A percentile compares a stretch with the other conserved stretches of the same genome.
Evolutionary conservation across 2,329 filamentous ascomycete genomes (phyloP).

Genomic region (Diaporthe ampelina): DNA sequence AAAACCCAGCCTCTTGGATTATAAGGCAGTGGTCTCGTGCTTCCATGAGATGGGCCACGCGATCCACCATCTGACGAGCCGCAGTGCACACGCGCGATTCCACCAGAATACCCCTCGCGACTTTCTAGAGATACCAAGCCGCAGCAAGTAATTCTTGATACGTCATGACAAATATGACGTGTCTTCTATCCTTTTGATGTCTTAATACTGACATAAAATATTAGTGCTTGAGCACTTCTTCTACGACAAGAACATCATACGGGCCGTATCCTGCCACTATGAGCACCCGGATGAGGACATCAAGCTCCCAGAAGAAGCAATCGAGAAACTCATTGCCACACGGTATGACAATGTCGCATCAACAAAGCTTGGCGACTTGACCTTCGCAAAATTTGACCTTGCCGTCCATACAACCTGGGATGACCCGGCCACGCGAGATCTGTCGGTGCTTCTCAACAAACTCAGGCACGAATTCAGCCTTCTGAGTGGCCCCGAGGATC

Average conservation of each 20-base stretch:
- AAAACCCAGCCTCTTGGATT: too few relatives aligned
- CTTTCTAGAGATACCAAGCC: background rate
- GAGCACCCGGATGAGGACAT: background rate
- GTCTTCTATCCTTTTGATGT: too few relatives aligned
- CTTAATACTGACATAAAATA: background rate
- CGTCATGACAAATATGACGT: background rate
- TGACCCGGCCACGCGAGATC: background rate
- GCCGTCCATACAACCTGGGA: background rate
- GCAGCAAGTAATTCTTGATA: background rate
- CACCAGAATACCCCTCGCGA: too few relatives aligned
- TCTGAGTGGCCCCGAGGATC: background rate
- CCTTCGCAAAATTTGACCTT: slow-evolving; percentile 1
- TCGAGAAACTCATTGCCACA: background rate
- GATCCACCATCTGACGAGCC: too few relatives aligned
- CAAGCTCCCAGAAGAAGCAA: slow-evolving; percentile 6
- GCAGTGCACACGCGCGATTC: too few relatives aligned
- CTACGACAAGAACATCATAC: background rate
- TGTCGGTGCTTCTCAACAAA: background rate
- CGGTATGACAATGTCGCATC: background rate
- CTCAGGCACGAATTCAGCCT: slow-evolving; percentile 14
- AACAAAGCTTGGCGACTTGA: slow-evolving; percentile 11
- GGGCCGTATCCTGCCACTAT: background rate
- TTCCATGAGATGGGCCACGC: too few relatives aligned
- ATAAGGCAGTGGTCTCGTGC: too few relatives aligned
- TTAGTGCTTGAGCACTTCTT: slow-evolving; percentile 7